These are phyloP conservation scores for Pouteria glomerata DNA, from an alignment of 148 eudicot genomes.

Conservation along the genomic window DNA sequence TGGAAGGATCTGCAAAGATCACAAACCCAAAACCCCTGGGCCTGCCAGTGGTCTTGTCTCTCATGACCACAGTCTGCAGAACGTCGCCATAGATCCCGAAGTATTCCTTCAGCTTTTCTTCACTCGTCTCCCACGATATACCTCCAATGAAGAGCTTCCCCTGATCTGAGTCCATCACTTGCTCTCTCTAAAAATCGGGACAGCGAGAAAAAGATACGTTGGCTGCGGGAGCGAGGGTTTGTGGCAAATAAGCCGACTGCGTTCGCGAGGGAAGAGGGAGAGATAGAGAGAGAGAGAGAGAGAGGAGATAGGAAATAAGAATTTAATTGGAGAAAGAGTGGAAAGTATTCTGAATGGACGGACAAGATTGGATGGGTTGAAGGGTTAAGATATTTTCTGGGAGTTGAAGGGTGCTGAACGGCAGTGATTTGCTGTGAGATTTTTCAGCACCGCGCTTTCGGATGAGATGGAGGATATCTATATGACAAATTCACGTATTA, in stretches of 20 bases:
- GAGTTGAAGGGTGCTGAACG: neutral
- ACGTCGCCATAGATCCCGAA: constrained; percentile 76
- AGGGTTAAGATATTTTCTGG: neutral
- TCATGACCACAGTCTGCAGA: constrained; percentile 64
- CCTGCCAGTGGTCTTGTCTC: constrained; percentile 62
- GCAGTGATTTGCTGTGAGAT: neutral
- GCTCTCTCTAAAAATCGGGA: neutral
- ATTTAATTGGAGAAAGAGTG: too few relatives aligned
- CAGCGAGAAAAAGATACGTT: neutral
- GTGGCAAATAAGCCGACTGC: constrained; percentile 10
- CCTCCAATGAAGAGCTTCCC: constrained; percentile 90
- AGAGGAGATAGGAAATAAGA: neutral
- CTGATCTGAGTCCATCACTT: constrained; percentile 78
- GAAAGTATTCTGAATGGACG: too few relatives aligned
- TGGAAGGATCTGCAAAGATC: constrained; percentile 68
- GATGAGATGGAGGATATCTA: too few relatives aligned
- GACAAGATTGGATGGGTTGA: neutral
- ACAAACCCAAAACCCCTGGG: constrained; percentile 91
- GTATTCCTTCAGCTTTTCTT: constrained; percentile 67
- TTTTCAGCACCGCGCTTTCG: too few relatives aligned
- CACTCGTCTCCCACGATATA: constrained; percentile 82
- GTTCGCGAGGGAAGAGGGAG: neutral
- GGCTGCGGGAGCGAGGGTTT: neutral
- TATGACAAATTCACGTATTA: too few relatives aligned
- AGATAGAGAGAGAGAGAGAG: neutral